A percentile compares a stretch with the other conserved stretches of the same genome.
phyloP scores from a whole-genome alignment of 768 basidiomycete species.

The Calocybe gangraenosa region DNA sequence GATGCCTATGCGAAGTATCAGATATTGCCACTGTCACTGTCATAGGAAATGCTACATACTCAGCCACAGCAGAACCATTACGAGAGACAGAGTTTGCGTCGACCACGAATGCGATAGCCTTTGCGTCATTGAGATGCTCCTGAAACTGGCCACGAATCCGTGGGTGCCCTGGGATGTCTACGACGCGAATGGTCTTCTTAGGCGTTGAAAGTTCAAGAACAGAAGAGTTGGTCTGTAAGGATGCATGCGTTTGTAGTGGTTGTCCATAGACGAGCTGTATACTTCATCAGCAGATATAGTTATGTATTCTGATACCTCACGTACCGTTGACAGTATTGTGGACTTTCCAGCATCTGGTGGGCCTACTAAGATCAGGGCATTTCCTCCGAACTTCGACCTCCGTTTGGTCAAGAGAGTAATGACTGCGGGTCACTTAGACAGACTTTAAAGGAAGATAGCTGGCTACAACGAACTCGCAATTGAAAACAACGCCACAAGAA shows the following conservation, averaged over 20 bases:
- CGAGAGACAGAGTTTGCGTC: constrained; percentile 77
- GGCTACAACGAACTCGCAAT: constrained; percentile 8
- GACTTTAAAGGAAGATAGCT: background rate
- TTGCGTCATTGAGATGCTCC: constrained; percentile 59
- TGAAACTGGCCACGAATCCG: constrained; percentile 70
- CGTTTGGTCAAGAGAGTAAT: constrained; percentile 39
- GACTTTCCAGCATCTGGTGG: constrained; percentile 80
- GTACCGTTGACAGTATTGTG: constrained; percentile 64
- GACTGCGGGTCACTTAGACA: constrained; percentile 26
- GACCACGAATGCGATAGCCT: constrained; percentile 72
- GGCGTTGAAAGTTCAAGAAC: constrained; percentile 37
- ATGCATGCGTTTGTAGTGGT: constrained; percentile 67
- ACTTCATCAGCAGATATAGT: constrained; percentile 4
- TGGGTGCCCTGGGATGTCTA: constrained; percentile 86
- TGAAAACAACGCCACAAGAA: constrained; percentile 10
- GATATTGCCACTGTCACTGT: background rate
- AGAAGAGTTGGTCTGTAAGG: constrained; percentile 68
- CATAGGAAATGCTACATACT: constrained; percentile 47
- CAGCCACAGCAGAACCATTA: constrained; percentile 70
- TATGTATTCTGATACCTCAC: constrained; percentile 20
- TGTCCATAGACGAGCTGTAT: constrained; percentile 61
- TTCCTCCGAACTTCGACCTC: constrained; percentile 46
- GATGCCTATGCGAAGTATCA: constrained; percentile 44
- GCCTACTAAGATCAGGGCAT: constrained; percentile 71
- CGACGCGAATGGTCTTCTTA: constrained; percentile 44